Base-by-base conservation (phyloP, 169 alveolate genomes). In the Cystoisospora suis region DNA sequence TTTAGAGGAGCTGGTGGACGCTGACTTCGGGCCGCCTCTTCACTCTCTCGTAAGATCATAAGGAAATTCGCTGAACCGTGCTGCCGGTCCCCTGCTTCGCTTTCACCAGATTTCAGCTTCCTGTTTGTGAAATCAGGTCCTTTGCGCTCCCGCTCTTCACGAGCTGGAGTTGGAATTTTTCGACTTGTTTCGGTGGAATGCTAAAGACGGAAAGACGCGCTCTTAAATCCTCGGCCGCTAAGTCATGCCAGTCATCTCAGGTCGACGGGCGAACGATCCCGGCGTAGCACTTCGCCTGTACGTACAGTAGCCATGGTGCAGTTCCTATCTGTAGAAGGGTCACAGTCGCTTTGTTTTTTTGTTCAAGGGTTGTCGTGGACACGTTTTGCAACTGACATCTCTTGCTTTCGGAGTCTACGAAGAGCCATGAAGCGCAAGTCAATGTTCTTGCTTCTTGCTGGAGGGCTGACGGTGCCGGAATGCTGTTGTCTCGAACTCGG, bases 101-200 rank as follows among this genome's bases (percentile, higher is more conserved):
- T 0, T 12, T 75, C 42, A 15, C 12, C n/a, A 44, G 0, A 23
- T 34, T 20, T 34, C 61, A 9, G 32, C 87, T 2, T 49, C 12
- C 20, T 36, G 34, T 32, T 44, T 49, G 59, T 27, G 45, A 29
- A 32, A 9, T 42, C 91, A 92, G 94, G 91, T 92, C 15, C 59
- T 92, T 20, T 92, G 94, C 83, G 94, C 94, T 27, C 94, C 93
- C 3, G 86, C 86, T 42, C 85, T 92, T 17, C 94, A 92, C 70
- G 94, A 89, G 46, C 17, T 92, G 4, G 94, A 92, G 61, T 61
- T 29, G 45, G 86, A 79, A 23, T 89, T 89, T 27, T 86, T 80
- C 44, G 75, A 81, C 42, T 20, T 89, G 86, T 42, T 77, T 36
- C 72, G 56, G 12, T 5, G 40, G 75, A 65, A 29, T 0, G 79